A percentile compares a stretch with the other conserved stretches of the same genome.
phyloP scores from a whole-genome alignment of 1,284 basidiomycete genomes.

The Phlebopus sp. region DNA sequence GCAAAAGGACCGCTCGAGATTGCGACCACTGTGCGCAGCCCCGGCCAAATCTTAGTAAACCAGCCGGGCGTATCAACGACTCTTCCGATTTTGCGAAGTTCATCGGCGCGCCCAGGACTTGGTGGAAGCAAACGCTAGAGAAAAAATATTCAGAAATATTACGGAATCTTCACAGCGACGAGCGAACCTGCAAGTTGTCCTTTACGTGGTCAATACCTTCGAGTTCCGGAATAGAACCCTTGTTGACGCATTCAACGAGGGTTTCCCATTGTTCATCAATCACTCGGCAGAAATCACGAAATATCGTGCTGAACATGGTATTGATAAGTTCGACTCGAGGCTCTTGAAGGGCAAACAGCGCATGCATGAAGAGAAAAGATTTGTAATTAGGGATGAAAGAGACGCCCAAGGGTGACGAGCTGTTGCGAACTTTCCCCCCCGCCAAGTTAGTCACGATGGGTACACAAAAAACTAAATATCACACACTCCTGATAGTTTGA shows the following conservation, averaged over 20 bases:
- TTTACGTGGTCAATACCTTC: slow-evolving; percentile 13
- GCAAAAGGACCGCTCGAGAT: slow-evolving; percentile 26
- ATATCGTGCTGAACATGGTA: slow-evolving; percentile 20
- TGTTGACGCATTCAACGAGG: slow-evolving; percentile 20
- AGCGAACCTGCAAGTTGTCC: slow-evolving; percentile 14
- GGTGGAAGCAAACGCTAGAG: slow-evolving; percentile 17
- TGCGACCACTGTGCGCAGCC: slow-evolving; percentile 13
- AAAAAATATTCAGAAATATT: neutral
- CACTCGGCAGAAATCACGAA: slow-evolving; percentile 19
- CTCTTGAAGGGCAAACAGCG: slow-evolving; percentile 22
- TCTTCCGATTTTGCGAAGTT: slow-evolving; percentile 12
- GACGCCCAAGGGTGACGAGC: slow-evolving; percentile 23
- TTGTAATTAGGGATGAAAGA: slow-evolving; percentile 23
- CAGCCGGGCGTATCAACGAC: slow-evolving; percentile 9
- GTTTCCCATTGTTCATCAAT: slow-evolving; percentile 21
- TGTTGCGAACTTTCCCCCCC: slow-evolving; percentile 9
- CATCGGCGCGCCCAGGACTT: slow-evolving; percentile 13
- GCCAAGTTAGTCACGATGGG: neutral
- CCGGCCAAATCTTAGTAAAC: slow-evolving; percentile 21
- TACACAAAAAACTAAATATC: neutral
- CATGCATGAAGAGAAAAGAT: slow-evolving; percentile 25
- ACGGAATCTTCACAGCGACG: neutral
- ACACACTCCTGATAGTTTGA: slow-evolving; percentile 12
- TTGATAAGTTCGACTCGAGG: slow-evolving; percentile 24
- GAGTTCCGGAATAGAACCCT: slow-evolving; percentile 15